Evolutionary conservation across 1,139 yeast genomes (phyloP).

Genomic region (Yamadazyma buinensis): DNA sequence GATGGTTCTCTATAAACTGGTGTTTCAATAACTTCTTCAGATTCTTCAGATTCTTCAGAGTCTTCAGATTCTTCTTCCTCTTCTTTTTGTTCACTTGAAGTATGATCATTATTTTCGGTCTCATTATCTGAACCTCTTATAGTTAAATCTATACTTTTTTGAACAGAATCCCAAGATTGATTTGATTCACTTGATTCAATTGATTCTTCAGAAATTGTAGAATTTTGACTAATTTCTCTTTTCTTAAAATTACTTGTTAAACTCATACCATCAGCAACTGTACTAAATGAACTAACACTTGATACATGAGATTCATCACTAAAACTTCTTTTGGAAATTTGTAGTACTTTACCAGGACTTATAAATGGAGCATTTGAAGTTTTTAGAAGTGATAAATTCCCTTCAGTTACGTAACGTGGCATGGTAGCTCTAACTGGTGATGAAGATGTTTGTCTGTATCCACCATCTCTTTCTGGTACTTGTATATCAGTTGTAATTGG

Average conservation of each 20-base stretch:
- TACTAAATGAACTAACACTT: conserved; percentile 36
- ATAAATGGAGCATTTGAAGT: conserved; percentile 13
- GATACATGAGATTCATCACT: conserved; percentile 40
- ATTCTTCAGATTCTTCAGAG: not conserved
- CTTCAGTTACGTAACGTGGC: conserved; percentile 14
- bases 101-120: conserved; percentile 2
- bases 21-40: not conserved
- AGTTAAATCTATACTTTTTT: conserved; percentile 30
- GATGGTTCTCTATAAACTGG: no score
- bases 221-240: conserved; percentile 8
- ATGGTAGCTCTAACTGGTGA: conserved; percentile 6
- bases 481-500: conserved; percentile 8
- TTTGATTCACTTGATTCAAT: conserved; percentile 9
- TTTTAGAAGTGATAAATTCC: conserved; percentile 9
- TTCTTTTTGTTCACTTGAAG: conserved; percentile 1
- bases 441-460: not conserved
- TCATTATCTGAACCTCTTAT: conserved; percentile 13
- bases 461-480: conserved; percentile 3
- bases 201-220: conserved; percentile 7
- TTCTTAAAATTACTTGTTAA: conserved; percentile 11
- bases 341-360: conserved; percentile 10
- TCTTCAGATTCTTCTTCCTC: not conserved
- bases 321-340: conserved; percentile 29
- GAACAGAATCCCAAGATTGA: conserved; percentile 35
- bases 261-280: conserved; percentile 31